A percentile compares a stretch with the other conserved stretches of the same genome.
Evolutionary conservation across 176 grass and related monocot genomes (phyloP).

Genomic region (Tillandsia fasciculata): DNA sequence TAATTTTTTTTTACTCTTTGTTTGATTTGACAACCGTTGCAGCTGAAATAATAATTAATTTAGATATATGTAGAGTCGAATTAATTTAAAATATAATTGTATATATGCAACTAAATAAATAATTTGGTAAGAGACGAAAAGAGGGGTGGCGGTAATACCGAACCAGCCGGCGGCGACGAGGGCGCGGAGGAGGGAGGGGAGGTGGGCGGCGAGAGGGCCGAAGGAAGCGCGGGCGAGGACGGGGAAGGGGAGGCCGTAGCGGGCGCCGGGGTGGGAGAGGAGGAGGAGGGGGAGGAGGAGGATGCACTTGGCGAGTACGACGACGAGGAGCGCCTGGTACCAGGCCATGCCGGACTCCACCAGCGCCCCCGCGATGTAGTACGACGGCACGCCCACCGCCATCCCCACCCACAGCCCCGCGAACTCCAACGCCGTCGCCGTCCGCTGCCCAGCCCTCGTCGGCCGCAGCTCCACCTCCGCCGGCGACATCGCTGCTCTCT

Average conservation of each 20-base stretch:
- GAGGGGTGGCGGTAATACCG: neutral
- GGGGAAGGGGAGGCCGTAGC: constrained; percentile 28
- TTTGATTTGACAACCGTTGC: too few relatives aligned
- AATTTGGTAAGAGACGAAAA: too few relatives aligned
- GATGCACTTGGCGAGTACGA: constrained; percentile 11
- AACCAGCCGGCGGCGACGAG: constrained; percentile 42
- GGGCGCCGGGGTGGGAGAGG: constrained; percentile 12
- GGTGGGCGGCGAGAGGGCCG: constrained; percentile 16
- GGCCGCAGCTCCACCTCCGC: too few relatives aligned
- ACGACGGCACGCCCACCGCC: constrained; percentile 18
- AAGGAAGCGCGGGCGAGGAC: constrained; percentile 21
- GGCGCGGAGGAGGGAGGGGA: constrained; percentile 25
- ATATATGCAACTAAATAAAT: too few relatives aligned
- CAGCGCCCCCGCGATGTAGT: constrained; percentile 16
- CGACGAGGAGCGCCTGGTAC: constrained; percentile 23
- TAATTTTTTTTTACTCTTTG: too few relatives aligned
- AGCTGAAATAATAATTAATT: too few relatives aligned
- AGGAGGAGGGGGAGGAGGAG: constrained; percentile 27
- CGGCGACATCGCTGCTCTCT: too few relatives aligned
- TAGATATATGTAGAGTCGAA: too few relatives aligned
- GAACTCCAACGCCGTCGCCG: constrained; percentile 24
- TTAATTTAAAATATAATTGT: too few relatives aligned
- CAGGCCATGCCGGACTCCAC: constrained; percentile 27
- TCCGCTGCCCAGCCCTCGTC: neutral
- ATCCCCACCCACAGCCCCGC: constrained; percentile 25